These are phyloP conservation scores for Sclerotinia trifoliorum DNA, from an alignment of 2,329 filamentous ascomycete species.

Conservation along the genomic window DNA sequence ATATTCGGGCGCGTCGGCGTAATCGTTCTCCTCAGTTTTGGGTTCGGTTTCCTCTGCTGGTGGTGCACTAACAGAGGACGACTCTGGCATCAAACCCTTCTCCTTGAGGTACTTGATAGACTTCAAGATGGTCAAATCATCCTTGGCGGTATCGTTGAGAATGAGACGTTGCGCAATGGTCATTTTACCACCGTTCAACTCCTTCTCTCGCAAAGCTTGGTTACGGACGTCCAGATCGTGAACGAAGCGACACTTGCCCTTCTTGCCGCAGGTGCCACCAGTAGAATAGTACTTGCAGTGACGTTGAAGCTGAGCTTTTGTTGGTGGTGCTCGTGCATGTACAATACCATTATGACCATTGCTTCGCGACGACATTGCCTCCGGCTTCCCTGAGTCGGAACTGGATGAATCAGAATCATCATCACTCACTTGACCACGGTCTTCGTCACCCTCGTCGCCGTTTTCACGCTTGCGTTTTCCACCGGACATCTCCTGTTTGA, in stretches of 20 bases:
- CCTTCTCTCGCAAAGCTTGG: slow-evolving; percentile 61
- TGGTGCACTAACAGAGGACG: slow-evolving; percentile 34
- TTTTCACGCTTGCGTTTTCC: slow-evolving; percentile 68
- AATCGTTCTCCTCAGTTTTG: slow-evolving; percentile 35
- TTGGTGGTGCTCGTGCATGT: slow-evolving; percentile 44
- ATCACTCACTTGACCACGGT: slow-evolving; percentile 44
- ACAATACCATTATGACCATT: slow-evolving; percentile 30
- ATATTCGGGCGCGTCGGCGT: slow-evolving; percentile 32
- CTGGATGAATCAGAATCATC: slow-evolving; percentile 38
- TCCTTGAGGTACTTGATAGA: slow-evolving; percentile 64
- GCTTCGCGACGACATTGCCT: slow-evolving; percentile 53
- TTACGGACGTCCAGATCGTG: slow-evolving; percentile 64
- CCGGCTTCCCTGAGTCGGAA: slow-evolving; percentile 57
- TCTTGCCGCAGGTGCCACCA: slow-evolving; percentile 67
- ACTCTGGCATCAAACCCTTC: slow-evolving; percentile 41
- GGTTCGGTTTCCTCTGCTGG: slow-evolving; percentile 27
- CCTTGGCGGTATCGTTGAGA: slow-evolving; percentile 66
- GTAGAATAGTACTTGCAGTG: slow-evolving; percentile 72
- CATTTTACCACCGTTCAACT: slow-evolving; percentile 63
- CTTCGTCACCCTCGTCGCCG: slow-evolving; percentile 65
- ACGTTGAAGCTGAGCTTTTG: slow-evolving; percentile 60
- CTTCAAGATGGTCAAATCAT: slow-evolving; percentile 64
- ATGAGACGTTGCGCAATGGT: slow-evolving; percentile 65
- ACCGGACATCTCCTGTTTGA: slow-evolving; percentile 47
- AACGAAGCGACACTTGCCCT: slow-evolving; percentile 73